Evolutionary conservation across 306 rosid genomes (phyloP), one percentile per base, ranked within the genome.

Genomic region (Trichosanthes cucumerina): DNA sequence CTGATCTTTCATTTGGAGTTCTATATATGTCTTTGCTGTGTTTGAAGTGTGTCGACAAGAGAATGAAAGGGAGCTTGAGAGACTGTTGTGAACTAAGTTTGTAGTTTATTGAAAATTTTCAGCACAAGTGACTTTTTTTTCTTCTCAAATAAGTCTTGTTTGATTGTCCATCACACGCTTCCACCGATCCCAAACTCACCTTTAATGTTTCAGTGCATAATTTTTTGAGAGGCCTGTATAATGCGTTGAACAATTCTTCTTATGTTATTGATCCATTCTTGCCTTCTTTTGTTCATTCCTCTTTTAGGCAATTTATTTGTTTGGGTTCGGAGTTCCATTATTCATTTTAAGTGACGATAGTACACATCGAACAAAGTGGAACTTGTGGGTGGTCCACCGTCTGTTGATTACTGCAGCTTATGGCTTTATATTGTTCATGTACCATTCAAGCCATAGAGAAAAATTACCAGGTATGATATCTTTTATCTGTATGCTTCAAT

Each of bases 391-490:
- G 77, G 36, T 92, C 82, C 98, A 94, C 81, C 90, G 84, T 84
- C 87, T 94, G 77, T 75, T 90, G 53, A 89, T 92, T 7, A 88
- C 97, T 41, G 82, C 87, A 54, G 88, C 88, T 44, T 94, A 94
- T 81, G 93, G 92, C 69, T 65, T 83, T 78, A 89, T 90, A 81
- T 78, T 94, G 88, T 88, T 86, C 84, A 90, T 94, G 92, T 94
- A 92, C 81, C 96, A 93, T 84, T 93, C 98, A 81, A 90, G 85
- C 83, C 92, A 97, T 96, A 90, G 92, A 79, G 97, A 93, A 62
- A 88, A 93, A 82, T 84, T 94, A 81, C 98, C 96, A 9, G 97
- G 98, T 94, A 80, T 84, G 88, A 76, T 72, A 47, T 58, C 49
- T 62, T 33, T 39, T 24, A 56, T 33, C 12, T 9, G 39, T 13